Evolutionary conservation across 2,329 filamentous ascomycete genomes (phyloP).

Genomic region (Pleurostoma richardsiae): DNA sequence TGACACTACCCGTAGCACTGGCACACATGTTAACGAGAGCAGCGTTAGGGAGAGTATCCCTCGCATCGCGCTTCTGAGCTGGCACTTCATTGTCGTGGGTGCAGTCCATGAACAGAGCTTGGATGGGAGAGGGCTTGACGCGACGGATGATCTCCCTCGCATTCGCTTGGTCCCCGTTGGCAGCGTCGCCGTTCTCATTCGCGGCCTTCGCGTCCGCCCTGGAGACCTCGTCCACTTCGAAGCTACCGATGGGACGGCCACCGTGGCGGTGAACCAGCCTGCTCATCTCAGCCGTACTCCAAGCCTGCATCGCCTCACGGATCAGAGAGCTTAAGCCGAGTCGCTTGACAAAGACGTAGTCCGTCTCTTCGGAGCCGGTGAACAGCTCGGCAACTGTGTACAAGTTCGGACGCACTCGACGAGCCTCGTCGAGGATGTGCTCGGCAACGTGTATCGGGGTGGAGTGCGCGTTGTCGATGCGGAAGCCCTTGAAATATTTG

Average conservation of each 20-base stretch:
- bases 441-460: constrained; percentile 93
- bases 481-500: constrained; percentile 90
- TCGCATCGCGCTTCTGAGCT: constrained; percentile 88
- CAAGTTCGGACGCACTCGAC: constrained; percentile 77
- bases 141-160: constrained; percentile 65
- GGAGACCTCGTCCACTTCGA: constrained; percentile 84
- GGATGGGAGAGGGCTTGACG: constrained; percentile 83
- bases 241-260: constrained; percentile 91
- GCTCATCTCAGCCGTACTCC: constrained; percentile 91
- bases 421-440: constrained; percentile 90
- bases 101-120: constrained; percentile 97
- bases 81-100: constrained; percentile 98
- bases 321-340: constrained; percentile 89
- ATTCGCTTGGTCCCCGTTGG: constrained; percentile 25
- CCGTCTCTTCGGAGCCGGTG: constrained; percentile 90
- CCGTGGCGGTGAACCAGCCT: constrained; percentile 89
- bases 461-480: constrained; percentile 97
- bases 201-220: constrained; percentile 45
- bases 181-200: constrained; percentile 22
- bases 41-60: constrained; percentile 90
- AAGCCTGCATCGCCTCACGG: constrained; percentile 96
- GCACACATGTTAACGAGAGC: constrained; percentile 95
- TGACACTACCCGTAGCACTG: constrained; percentile 90
- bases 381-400: constrained; percentile 95
- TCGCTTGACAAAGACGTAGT: constrained; percentile 92